These are phyloP conservation scores for Botryotinia convoluta DNA, from an alignment of 2,329 filamentous ascomycete species.

Conservation along the genomic window DNA sequence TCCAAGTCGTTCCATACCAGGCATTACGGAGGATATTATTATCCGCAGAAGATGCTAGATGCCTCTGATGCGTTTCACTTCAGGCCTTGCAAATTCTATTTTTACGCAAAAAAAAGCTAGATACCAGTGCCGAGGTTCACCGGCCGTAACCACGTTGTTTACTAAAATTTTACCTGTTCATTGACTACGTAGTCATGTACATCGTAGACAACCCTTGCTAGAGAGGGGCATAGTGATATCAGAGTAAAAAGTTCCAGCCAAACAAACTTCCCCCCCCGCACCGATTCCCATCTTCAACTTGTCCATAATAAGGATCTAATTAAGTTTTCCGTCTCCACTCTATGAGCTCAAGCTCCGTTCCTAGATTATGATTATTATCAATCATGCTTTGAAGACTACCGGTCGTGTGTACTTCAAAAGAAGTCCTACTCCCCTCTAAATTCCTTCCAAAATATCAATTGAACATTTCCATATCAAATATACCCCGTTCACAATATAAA, in stretches of 20 bases:
- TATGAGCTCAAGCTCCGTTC: not conserved
- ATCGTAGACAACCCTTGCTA: not conserved
- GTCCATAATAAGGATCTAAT: not conserved
- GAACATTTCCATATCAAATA: not conserved
- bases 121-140: not conserved
- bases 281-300: not conserved
- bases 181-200: not conserved
- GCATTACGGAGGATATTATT: too few relatives aligned
- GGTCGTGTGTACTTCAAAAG: not conserved
- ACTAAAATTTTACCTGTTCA: not conserved
- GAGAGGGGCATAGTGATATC: conserved; percentile 3
- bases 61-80: not conserved
- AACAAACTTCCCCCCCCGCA: conserved; percentile 1
- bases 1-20: not conserved
- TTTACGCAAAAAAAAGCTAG: not conserved
- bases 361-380: conserved; percentile 5
- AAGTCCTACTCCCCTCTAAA: not conserved
- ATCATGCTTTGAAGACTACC: not conserved
- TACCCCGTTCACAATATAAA: not conserved
- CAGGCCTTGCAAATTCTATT: not conserved
- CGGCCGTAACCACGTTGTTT: not conserved
- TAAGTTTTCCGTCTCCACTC: conserved; percentile 6
- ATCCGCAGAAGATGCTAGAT: not conserved
- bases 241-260: not conserved
- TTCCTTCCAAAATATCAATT: not conserved